These are phyloP conservation scores for Conoideocrella luteorostrata DNA, from an alignment of 2,329 filamentous ascomycete species.

Conservation along the genomic window DNA sequence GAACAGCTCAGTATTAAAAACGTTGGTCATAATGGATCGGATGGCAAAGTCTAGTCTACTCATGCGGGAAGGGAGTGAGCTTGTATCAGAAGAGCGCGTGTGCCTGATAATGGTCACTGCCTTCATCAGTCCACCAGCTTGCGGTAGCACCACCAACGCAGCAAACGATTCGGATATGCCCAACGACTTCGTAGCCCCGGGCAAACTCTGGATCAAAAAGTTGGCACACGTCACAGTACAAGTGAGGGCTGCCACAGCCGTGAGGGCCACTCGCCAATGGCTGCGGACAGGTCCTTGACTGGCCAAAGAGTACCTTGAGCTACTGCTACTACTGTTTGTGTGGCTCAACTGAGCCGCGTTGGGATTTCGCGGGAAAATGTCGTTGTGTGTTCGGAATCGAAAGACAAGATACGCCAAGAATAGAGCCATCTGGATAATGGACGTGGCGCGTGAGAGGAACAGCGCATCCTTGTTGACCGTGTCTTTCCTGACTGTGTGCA, in stretches of 20 bases:
- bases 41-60: conserved; percentile 8
- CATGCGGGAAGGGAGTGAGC: conserved; percentile 2
- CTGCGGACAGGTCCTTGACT: not conserved
- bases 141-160: conserved; percentile 5
- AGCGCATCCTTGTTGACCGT: conserved; percentile 6
- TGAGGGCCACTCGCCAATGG: not conserved
- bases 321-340: not conserved
- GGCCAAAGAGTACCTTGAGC: not conserved
- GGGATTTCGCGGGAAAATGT: conserved; percentile 10
- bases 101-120: conserved; percentile 6
- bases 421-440: conserved; percentile 9
- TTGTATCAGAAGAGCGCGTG: not conserved
- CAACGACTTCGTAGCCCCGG: not conserved
- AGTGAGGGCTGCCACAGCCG: not conserved
- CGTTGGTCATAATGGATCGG: conserved; percentile 9
- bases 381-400: conserved; percentile 12
- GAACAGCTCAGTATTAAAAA: conserved; percentile 8
- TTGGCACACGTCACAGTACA: not conserved
- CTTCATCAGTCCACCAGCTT: conserved; percentile 5
- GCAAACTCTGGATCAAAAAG: conserved; percentile 1
- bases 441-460: conserved; percentile 12
- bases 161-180: conserved; percentile 4
- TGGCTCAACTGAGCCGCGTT: not conserved
- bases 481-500: not conserved
- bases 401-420: conserved; percentile 13